These are phyloP conservation scores for Schizophyllum amplum DNA, from an alignment of 1,284 basidiomycete species.

Conservation along the genomic window DNA sequence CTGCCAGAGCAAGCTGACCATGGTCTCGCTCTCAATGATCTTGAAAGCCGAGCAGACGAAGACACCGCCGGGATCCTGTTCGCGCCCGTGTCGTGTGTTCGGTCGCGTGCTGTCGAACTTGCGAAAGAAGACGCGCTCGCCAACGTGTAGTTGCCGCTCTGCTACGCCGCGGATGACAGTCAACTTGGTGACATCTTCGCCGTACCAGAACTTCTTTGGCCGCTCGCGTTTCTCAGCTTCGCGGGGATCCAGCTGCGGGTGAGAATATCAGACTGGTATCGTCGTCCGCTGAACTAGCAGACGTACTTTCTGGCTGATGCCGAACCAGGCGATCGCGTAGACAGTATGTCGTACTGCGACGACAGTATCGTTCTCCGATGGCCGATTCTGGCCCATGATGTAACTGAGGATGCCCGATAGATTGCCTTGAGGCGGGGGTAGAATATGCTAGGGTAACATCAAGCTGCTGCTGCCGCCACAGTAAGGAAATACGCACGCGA, in stretches of 20 bases:
- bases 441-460: conserved; percentile 44
- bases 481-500: conserved; percentile 33
- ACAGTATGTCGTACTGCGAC: conserved; percentile 73
- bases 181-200: conserved; percentile 57
- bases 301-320: conserved; percentile 77
- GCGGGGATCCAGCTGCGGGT: conserved; percentile 45
- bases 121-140: conserved; percentile 50
- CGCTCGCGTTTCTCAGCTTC: conserved; percentile 51
- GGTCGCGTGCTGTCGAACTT: conserved; percentile 40
- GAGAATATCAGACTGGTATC: not conserved
- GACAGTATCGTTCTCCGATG: conserved; percentile 49
- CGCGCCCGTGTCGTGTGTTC: conserved; percentile 47
- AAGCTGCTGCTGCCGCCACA: conserved; percentile 4
- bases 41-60: conserved; percentile 45
- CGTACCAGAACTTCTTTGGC: conserved; percentile 72
- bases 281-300: not conserved
- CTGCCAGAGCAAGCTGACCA: conserved; percentile 81
- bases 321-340: conserved; percentile 82
- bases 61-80: conserved; percentile 20
- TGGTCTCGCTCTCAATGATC: conserved; percentile 66
- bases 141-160: conserved; percentile 59
- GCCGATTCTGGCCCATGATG: conserved; percentile 35
- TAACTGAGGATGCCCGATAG: conserved; percentile 39
- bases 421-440: conserved; percentile 43
- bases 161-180: conserved; percentile 54